These are phyloP conservation scores for Quercus suber DNA, from an alignment of 306 rosid species.

Conservation along the genomic window DNA sequence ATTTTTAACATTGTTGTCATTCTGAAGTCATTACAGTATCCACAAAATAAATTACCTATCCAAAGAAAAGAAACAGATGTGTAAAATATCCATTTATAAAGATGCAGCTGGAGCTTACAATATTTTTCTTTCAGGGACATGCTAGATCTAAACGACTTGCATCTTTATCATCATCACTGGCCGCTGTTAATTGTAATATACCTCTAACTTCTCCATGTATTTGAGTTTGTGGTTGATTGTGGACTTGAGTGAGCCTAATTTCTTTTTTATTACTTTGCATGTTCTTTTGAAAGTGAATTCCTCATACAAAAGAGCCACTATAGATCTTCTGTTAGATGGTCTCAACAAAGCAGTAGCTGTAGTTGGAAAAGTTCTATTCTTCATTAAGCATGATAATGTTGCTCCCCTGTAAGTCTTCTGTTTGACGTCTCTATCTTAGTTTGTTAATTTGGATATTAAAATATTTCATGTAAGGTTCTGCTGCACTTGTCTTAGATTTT, in stretches of 20 bases:
- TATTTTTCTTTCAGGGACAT: conserved; percentile 51
- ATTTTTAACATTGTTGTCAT: background rate
- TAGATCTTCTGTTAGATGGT: conserved; percentile 68
- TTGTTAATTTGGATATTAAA: conserved; percentile 13
- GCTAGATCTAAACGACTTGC: conserved; percentile 62
- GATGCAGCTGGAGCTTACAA: conserved; percentile 18
- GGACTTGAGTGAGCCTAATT: conserved; percentile 10
- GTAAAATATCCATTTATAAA: background rate
- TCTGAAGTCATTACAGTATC: background rate
- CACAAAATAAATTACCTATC: background rate
- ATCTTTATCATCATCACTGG: conserved; percentile 57
- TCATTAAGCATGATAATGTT: conserved; percentile 60
- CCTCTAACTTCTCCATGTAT: conserved; percentile 22
- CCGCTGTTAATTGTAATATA: conserved; percentile 55
- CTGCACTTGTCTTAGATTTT: background rate
- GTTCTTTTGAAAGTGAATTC: conserved; percentile 46
- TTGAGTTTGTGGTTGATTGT: conserved; percentile 12
- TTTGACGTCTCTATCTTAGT: conserved; percentile 14
- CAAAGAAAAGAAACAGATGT: too few species aligned
- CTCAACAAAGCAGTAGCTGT: conserved; percentile 71
- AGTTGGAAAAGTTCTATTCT: conserved; percentile 76
- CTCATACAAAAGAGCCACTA: conserved; percentile 52
- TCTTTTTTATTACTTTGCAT: background rate
- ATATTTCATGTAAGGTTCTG: background rate
- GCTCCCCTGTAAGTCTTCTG: conserved; percentile 75